A percentile compares a stretch with the other conserved stretches of the same genome.
Conservation (phyloP, 495 filamentous ascomycete genomes). For the Bacidia gigantensis region DNA sequence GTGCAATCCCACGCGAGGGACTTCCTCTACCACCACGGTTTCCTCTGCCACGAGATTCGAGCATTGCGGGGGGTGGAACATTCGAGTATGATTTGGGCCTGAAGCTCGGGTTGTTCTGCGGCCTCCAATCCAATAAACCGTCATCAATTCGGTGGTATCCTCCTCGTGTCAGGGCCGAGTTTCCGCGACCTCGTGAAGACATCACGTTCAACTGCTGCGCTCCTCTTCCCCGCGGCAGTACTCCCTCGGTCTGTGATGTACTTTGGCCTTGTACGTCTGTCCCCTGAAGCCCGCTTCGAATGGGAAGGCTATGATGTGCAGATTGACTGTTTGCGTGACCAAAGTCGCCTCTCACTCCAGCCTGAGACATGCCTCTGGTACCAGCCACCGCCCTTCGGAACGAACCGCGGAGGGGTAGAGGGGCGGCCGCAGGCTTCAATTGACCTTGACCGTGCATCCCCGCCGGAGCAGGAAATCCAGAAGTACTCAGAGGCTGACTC, state of each 20-base stretch:
- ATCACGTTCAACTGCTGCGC: background rate
- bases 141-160: background rate
- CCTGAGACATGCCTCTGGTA: constrained; percentile 13
- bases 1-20: constrained; percentile 19
- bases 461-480: constrained; percentile 44
- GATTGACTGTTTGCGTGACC: constrained; percentile 25
- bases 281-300: constrained; percentile 16
- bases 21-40: constrained; percentile 39
- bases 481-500: constrained; percentile 42
- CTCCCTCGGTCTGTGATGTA: constrained; percentile 23
- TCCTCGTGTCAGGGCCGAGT: background rate
- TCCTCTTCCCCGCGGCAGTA: constrained; percentile 20
- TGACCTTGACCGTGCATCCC: constrained; percentile 45
- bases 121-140: background rate
- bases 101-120: constrained; percentile 37
- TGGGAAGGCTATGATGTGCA: constrained; percentile 17
- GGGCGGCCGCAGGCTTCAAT: constrained; percentile 51
- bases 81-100: constrained; percentile 49
- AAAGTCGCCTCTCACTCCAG: constrained; percentile 29
- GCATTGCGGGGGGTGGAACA: constrained; percentile 42
- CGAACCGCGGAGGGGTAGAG: constrained; percentile 53
- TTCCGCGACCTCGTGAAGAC: background rate
- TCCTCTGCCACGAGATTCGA: background rate
- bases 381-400: constrained; percentile 56
- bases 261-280: constrained; percentile 12